phyloP scores from a whole-genome alignment of 306 rosid genomes.

The Boehmeria nivea region DNA sequence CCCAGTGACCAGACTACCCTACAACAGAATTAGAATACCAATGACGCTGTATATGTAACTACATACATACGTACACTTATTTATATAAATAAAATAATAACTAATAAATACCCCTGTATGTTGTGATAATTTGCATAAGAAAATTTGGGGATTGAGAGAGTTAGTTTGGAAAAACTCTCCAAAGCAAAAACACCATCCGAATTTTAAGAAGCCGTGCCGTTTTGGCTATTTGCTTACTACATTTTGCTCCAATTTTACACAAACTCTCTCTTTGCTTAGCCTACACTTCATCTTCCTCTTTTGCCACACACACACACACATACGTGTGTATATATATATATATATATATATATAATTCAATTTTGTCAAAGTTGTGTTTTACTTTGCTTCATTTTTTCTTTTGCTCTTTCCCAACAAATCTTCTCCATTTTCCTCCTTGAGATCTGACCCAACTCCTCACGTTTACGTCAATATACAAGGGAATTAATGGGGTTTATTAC shows the following conservation, averaged over 20 bases:
- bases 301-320: too few species aligned
- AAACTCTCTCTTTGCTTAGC: constrained; percentile 33
- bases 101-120: too few species aligned
- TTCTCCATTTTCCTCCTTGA: constrained; percentile 16
- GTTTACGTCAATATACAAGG: not conserved
- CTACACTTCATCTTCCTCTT: constrained; percentile 42
- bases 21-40: not conserved
- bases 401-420: constrained; percentile 32
- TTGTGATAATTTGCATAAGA: constrained; percentile 21
- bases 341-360: not conserved
- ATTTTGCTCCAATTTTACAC: constrained; percentile 15
- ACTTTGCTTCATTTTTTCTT: constrained; percentile 8
- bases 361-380: not conserved
- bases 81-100: too few species aligned
- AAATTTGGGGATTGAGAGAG: constrained; percentile 35
- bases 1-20: too few species aligned
- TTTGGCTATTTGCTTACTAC: constrained; percentile 43
- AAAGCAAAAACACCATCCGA: constrained; percentile 34
- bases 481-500: too few species aligned
- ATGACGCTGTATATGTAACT: not conserved
- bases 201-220: constrained; percentile 83
- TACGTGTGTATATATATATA: too few species aligned
- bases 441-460: constrained; percentile 26
- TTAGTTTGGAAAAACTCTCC: constrained; percentile 26
- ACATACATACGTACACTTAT: not conserved